Evolutionary conservation across 1,284 basidiomycete genomes (phyloP).

Genomic region (Rhizopogon parksii): DNA sequence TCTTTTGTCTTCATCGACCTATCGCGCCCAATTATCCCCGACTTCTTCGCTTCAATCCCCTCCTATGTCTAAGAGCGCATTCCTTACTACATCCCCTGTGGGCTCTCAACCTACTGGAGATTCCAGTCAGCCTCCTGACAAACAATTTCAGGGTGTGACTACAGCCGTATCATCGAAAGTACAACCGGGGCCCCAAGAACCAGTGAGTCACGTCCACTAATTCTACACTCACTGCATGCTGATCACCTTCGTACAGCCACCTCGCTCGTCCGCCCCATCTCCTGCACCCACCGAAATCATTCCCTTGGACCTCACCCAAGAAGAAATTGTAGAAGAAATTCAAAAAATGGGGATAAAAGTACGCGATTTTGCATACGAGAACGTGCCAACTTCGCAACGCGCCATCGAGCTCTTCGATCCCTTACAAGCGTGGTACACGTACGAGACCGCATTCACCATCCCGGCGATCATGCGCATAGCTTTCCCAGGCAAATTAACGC

Average conservation of each 20-base stretch:
- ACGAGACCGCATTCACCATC: slow-evolving; percentile 24
- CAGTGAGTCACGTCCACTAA: slow-evolving; percentile 16
- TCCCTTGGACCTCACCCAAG: slow-evolving; percentile 27
- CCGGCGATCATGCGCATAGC: slow-evolving; percentile 25
- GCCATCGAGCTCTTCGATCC: slow-evolving; percentile 39
- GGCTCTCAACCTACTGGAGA: slow-evolving; percentile 17
- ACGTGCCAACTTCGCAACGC: slow-evolving; percentile 2
- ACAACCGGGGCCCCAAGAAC: slow-evolving; percentile 16
- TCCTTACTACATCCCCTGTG: slow-evolving; percentile 10
- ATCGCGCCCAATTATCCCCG: slow-evolving; percentile 10
- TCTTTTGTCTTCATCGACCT: slow-evolving; percentile 13
- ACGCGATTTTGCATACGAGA: slow-evolving; percentile 37
- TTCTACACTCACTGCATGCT: background rate
- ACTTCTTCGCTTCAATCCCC: slow-evolving; percentile 9
- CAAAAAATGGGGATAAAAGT: slow-evolving; percentile 40
- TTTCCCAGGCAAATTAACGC: slow-evolving; percentile 38
- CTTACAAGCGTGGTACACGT: slow-evolving; percentile 26
- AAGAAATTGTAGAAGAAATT: slow-evolving; percentile 29
- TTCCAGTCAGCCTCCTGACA: slow-evolving; percentile 16
- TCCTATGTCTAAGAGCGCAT: slow-evolving; percentile 8
- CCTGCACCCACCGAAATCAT: slow-evolving; percentile 37
- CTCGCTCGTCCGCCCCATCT: slow-evolving; percentile 24
- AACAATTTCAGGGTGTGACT: slow-evolving; percentile 21
- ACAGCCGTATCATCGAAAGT: slow-evolving; percentile 6
- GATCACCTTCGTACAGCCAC: background rate